Evolutionary conservation across 306 rosid species (phyloP), one percentile per base, ranked within the genome.

Genomic region (Malus asiatica): DNA sequence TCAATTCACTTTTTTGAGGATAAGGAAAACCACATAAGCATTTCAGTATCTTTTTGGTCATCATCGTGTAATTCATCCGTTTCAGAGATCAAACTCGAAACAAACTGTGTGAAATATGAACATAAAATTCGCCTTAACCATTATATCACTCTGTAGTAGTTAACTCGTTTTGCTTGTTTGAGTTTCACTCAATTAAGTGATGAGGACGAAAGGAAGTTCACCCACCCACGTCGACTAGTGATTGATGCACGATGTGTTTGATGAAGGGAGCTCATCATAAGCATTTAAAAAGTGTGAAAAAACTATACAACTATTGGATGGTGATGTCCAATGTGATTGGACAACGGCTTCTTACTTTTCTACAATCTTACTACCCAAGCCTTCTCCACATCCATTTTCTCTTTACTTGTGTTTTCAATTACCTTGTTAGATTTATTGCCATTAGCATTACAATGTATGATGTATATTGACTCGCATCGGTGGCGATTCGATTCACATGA

Each of bases 61-160:
- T 0, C 9, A 1, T 35, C 2, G 0, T 35, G 9, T 35, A 35
- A 35, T 35, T 35, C 10, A 35, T 7, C 40, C 1, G 2, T 7
- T 2, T 35, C 40, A 35, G 0, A 35, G 0, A 35, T 35, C 1
- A 0, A 35, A 35, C 2, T 2, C 0, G 40, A 1, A 35, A 35
- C 0, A 0, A 35, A 0, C 2, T 10, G 0, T 35, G 0, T 7
- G 0, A 0, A 35, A 7, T 35, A 35, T 35, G 0, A 1, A 35
- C 40, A 35, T 35, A 35, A 35, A 35, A 35, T 35, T 35, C 9
- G 1, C 2, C 9, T 35, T 7, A 35, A 35, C 9, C 2, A 7
- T 2, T 35, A 2, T 1, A 1, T 35, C 40, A 7, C 40, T 1
- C 0, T 35, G 40, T 35, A 35, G 18, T 48, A 4, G 55, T 48